Evolutionary conservation across 108 stramenopile genomes (phyloP), one percentile per base, ranked within the genome.

Genomic region (Cyclotella baltica): DNA sequence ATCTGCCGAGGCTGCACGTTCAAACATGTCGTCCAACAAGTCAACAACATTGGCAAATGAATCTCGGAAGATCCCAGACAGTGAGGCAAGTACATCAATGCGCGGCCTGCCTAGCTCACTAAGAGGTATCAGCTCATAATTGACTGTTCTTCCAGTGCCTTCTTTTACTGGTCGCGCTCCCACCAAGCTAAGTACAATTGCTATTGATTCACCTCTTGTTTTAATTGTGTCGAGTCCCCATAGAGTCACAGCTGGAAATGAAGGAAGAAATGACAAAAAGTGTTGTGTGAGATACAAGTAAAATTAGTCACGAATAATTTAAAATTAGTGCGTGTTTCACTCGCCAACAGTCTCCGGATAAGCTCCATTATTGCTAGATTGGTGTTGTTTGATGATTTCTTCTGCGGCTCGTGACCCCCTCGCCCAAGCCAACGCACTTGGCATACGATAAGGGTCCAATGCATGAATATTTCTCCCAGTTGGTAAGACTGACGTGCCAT

Each of bases 221-320:
- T 96, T 96, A 65, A 93, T 96, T 10, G 93, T 75, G 65, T 96
- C 95, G 27, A 96, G 88, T 18, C 95, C 94, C 94, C 94, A 94
- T 22, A 92, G 63, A 11, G 90, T 90, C 13, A 91, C 90, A 38
- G 93, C 93, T 47, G 15, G 34, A 62, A 29, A 25, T 4, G 3
- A 11, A 57, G 22, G 15, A 25, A 1, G 28, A 15, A 57, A 29
- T 2, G 28, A 19, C 22, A 85, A 71, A 31, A 16, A 6, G 19
- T 10, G 5, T 10, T 43, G 40, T 43, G 40, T 43, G 40, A 43
- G 40, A n/a, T n/a, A n/a, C n/a, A n/a, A n/a, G n/a, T 40, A 4
- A 64, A 11, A 4, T 30, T n/a, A n/a, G 56, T 57, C 27, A 57
- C 3, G 13, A 48, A 48, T 28, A 65, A 37, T 33, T 67, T 70